Percentiles rank a stretch among this genome's conserved stretches.
Conservation (phyloP, 176 grass and related monocot genomes). For the barley (Hordeum vulgare) region DNA sequence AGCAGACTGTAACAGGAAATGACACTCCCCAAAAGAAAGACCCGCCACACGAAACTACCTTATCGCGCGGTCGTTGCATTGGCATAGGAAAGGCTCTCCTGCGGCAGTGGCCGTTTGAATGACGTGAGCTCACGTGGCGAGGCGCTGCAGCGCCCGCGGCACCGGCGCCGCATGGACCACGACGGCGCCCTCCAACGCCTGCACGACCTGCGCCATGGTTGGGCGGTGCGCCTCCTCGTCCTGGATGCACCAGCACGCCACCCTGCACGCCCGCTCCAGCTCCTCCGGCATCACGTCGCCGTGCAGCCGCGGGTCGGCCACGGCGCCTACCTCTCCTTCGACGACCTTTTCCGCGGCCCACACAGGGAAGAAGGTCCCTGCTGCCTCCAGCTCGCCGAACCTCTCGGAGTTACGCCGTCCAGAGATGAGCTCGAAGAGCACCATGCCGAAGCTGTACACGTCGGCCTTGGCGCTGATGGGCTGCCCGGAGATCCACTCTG, state of each 20-base stretch:
- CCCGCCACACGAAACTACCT: too few relatives aligned
- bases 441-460: slow-evolving; percentile 51
- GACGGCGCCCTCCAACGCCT: slow-evolving; percentile 18
- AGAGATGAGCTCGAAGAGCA: slow-evolving; percentile 35
- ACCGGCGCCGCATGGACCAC: slow-evolving; percentile 13
- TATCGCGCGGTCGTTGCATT: too few relatives aligned
- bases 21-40: too few relatives aligned
- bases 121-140: too few relatives aligned
- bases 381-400: not conserved
- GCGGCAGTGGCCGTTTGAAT: too few relatives aligned
- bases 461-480: slow-evolving; percentile 29
- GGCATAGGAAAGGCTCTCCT: too few relatives aligned
- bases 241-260: slow-evolving; percentile 41
- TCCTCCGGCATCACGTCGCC: not conserved
- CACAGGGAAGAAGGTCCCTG: slow-evolving; percentile 11
- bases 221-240: slow-evolving; percentile 20
- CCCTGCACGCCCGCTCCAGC: slow-evolving; percentile 13
- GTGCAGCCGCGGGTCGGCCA: slow-evolving; percentile 16
- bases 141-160: slow-evolving; percentile 11
- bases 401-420: not conserved
- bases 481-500: slow-evolving; percentile 30
- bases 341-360: not conserved
- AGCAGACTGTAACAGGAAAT: too few relatives aligned
- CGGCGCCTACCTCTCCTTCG: not conserved
- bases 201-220: slow-evolving; percentile 23